Base-by-base conservation (phyloP, 2,329 filamentous ascomycete species). In the Trichoderma sp. region DNA sequence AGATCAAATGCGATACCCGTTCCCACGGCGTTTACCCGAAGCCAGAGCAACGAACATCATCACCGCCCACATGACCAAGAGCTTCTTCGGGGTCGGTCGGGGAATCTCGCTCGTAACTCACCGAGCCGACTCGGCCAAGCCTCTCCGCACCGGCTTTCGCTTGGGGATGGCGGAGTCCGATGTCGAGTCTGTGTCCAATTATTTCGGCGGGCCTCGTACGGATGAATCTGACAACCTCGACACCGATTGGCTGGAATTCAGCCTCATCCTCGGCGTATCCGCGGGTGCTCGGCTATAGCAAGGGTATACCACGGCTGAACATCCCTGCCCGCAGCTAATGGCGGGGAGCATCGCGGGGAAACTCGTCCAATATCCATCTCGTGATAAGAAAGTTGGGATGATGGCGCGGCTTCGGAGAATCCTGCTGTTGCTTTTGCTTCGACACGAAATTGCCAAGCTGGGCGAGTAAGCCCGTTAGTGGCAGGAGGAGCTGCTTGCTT, bases 321-420 rank as follows among this genome's bases (percentile, higher is more conserved):
- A 28, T n/a, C 26, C 56, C 26, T 24, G 28, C 11, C 14, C 6
- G 30, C 6, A 28, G 14, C 57, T 28, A 47, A 53, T 70, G 39
- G 67, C 39, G 67, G 67, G 67, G 67, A 62, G n/a, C 36, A 62
- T 70, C 30, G 67, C 67, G 67, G 67, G 67, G 67, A 70, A 62
- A 62, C 67, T 70, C 56, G 53, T 61, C 58, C 56, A 53, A 53
- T 26, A 34, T 34, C 9, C 28, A 62, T 39, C 67, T 70, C 67
- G 67, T 70, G 67, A 70, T 70, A 12, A 24, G 47, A 30, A 32
- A 32, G 36, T 28, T 28, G 51, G 14, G n/a, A 18, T 28, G 67
- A 53, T 61, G 57, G 67, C 56, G 67, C 67, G n/a, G 36, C 43
- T 34, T 62, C 67, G 67, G 67, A 70, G 67, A 70, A 70, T 70